These are phyloP conservation scores for Sporobolomyces pararoseus DNA, from an alignment of 768 basidiomycete species.

Conservation along the genomic window DNA sequence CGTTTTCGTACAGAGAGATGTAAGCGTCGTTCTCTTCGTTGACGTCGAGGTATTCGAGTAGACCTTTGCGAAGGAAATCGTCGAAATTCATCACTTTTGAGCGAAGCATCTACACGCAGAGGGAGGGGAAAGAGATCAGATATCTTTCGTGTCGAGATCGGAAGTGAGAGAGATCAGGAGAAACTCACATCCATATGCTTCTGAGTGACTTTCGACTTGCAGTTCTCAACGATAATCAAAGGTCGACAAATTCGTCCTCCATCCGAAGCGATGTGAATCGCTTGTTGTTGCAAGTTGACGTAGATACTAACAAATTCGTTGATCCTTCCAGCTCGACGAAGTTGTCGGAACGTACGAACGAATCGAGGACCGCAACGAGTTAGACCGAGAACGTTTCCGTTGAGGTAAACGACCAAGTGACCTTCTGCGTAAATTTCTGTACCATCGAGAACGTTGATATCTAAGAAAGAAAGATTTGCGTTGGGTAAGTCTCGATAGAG, in stretches of 20 bases:
- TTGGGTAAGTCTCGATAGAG: not conserved
- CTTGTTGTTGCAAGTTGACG: slow-evolving; percentile 88
- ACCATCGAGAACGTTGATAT: slow-evolving; percentile 86
- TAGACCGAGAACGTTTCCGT: slow-evolving; percentile 90
- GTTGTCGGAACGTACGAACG: slow-evolving; percentile 81
- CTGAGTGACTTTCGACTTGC: slow-evolving; percentile 66
- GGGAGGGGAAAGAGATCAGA: too few species aligned
- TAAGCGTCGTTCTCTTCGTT: slow-evolving; percentile 98
- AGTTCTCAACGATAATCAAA: slow-evolving; percentile 89
- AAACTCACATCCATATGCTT: slow-evolving; percentile 74
- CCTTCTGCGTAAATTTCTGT: slow-evolving; percentile 91
- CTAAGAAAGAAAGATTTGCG: slow-evolving; percentile 50
- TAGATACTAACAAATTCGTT: slow-evolving; percentile 97
- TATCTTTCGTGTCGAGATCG: not conserved
- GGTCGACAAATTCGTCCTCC: slow-evolving; percentile 97
- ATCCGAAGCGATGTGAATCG: slow-evolving; percentile 93
- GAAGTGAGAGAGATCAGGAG: too few species aligned
- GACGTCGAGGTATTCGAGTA: slow-evolving; percentile 96
- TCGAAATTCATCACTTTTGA: slow-evolving; percentile 76
- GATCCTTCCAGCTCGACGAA: slow-evolving; percentile 82
- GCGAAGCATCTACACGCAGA: slow-evolving; percentile 68
- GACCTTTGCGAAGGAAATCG: slow-evolving; percentile 82
- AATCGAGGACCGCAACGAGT: slow-evolving; percentile 80
- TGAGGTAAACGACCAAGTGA: slow-evolving; percentile 92
- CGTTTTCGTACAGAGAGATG: slow-evolving; percentile 87